Evolutionary conservation across 129 eudicot genomes (phyloP).

Genomic region (Tanacetum coccineum): DNA sequence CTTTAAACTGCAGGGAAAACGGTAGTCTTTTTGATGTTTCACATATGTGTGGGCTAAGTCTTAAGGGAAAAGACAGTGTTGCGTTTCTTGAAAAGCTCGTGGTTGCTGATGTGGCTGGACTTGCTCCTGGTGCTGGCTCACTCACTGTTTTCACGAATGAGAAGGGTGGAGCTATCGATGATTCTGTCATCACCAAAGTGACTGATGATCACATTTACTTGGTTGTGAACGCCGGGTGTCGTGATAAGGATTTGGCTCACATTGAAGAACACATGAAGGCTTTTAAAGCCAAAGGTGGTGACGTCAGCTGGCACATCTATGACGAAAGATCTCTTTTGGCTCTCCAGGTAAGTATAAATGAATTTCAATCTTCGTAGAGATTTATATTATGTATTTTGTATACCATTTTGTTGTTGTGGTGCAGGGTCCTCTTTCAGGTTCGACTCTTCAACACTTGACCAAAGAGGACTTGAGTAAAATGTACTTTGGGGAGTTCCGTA

Average conservation of each 20-base stretch:
- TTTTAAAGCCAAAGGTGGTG: conserved; percentile 91
- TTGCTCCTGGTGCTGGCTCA: conserved; percentile 83
- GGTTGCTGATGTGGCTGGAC: conserved; percentile 88
- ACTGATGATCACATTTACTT: conserved; percentile 86
- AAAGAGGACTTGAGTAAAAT: conserved; percentile 89
- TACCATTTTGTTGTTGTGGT: conserved; percentile 24
- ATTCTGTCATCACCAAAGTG: conserved; percentile 92
- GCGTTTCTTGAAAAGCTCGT: conserved; percentile 91
- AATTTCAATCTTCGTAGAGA: not conserved
- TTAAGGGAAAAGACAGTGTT: conserved; percentile 82
- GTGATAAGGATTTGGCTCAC: conserved; percentile 98
- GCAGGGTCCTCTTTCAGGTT: conserved; percentile 98
- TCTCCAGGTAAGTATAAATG: conserved; percentile 62
- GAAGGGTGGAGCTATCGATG: conserved; percentile 98
- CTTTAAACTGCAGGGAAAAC: conserved; percentile 85
- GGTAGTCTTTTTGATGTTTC: conserved; percentile 93
- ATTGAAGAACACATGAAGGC: conserved; percentile 97
- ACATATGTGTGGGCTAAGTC: conserved; percentile 97
- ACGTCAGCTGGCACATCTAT: conserved; percentile 92
- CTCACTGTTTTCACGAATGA: conserved; percentile 91
- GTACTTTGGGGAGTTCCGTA: conserved; percentile 84
- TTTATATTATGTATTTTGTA: conserved; percentile 3
- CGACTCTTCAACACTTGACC: conserved; percentile 85
- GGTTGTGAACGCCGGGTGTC: conserved; percentile 96
- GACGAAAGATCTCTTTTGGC: conserved; percentile 98